phyloP scores from a whole-genome alignment of 73 alveolate species.

The Durusdinium trenchii region DNA sequence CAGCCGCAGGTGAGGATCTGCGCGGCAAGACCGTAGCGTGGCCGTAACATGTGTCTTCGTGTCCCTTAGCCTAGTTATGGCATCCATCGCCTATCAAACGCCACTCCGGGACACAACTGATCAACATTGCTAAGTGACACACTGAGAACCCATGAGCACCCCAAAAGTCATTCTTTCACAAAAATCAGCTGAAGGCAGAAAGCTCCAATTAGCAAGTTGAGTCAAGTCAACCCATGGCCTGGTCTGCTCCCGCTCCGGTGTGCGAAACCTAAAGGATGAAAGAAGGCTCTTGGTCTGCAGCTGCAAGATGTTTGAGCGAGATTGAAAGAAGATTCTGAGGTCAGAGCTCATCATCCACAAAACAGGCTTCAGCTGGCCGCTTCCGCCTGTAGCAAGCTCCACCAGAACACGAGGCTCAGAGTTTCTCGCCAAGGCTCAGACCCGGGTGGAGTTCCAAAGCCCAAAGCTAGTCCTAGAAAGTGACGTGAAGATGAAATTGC shows the following conservation, averaged over 20 bases:
- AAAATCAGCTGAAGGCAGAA: neutral
- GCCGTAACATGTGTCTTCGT: neutral
- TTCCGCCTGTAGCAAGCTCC: neutral
- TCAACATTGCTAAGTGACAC: too few species aligned
- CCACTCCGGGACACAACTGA: too few species aligned
- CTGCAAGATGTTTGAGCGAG: neutral
- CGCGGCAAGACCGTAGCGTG: too few species aligned
- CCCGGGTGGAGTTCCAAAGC: too few species aligned
- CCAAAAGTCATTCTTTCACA: neutral
- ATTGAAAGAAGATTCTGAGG: neutral
- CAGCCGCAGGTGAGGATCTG: slow-evolving; percentile 44
- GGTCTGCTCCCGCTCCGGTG: slow-evolving; percentile 27
- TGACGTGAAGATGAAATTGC: too few species aligned
- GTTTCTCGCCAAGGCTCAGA: too few species aligned
- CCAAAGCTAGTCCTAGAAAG: too few species aligned
- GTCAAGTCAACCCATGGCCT: slow-evolving; percentile 8
- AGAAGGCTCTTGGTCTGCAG: neutral
- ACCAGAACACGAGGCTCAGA: too few species aligned
- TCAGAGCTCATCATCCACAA: slow-evolving; percentile 70
- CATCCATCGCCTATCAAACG: neutral
- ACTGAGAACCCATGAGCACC: too few species aligned
- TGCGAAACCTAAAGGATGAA: slow-evolving; percentile 63
- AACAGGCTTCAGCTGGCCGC: slow-evolving; percentile 83
- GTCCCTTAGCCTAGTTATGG: neutral
- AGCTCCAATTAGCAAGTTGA: too few species aligned